Evolutionary conservation across 169 alveolate genomes (phyloP), one percentile per base, ranked within the genome.

Genomic region (Eimeria brunetti): DNA sequence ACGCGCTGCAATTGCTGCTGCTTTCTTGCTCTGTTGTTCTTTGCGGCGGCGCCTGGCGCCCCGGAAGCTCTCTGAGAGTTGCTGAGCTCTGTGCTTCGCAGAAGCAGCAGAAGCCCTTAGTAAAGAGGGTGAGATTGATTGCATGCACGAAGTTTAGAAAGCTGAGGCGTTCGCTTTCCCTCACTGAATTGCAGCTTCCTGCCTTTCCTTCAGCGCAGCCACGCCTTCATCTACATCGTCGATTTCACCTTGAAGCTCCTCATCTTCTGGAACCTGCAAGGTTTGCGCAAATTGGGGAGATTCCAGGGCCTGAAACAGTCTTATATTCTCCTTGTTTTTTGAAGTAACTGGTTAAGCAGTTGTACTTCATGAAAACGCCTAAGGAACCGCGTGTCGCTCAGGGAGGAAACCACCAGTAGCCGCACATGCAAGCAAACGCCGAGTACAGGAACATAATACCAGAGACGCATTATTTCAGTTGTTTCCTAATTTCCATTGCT

Each of bases 11-110:
- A 49, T 22, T 67, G 44, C 49, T 49, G 69, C 64, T 8, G 51
- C 24, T 12, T 44, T 76, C 38, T 76, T 41, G 4, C 14, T 60
- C 41, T 41, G 53, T 18, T 46, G 62, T 22, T 5, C 86, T 41
- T 76, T 24, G 41, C 85, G 60, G 81, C 51, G 81, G 33, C 58
- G 89, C 49, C 89, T 49, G 71, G 89, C 27, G 16, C 24, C 67
- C 30, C n/a, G 44, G n/a, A 81, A 53, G 7, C 60, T 56, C 33
- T 81, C 53, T 14, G 56, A 22, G 89, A 81, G 67, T 16, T 30
- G 6, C 60, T 81, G 36, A 24, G 60, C 44, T 81, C 60, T 81
- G 73, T 33, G 89, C 49, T 9, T 51, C 67, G 69, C 89, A 46
- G 89, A 51, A 14, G 41, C 73, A 41, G 89, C 53, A 38, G 85